These are phyloP conservation scores for Lentinula lateritia DNA, from an alignment of 768 basidiomycete genomes.

Conservation along the genomic window DNA sequence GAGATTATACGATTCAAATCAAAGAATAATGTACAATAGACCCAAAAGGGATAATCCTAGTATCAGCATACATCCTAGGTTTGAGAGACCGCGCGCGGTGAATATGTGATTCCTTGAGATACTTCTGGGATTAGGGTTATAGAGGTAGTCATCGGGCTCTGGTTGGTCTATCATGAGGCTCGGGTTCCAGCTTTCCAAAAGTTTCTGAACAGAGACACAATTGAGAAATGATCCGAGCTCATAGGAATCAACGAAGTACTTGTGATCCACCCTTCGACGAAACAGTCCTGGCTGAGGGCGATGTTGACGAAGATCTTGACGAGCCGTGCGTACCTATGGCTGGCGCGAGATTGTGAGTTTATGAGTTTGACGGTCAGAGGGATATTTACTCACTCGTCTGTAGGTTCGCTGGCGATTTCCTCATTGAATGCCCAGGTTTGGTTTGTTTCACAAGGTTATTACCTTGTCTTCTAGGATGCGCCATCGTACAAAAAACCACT, in stretches of 20 bases:
- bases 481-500: too few species aligned
- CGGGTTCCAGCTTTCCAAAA: background rate
- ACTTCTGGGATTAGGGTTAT: constrained; percentile 26
- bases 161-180: background rate
- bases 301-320: too few species aligned
- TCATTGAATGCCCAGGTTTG: too few species aligned
- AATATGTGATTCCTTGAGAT: constrained; percentile 37
- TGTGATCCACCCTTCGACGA: background rate
- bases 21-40: constrained; percentile 29
- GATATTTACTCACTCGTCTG: too few species aligned
- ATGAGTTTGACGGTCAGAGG: too few species aligned
- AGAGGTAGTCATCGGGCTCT: constrained; percentile 7
- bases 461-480: too few species aligned
- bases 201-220: background rate
- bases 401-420: too few species aligned
- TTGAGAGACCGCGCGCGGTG: constrained; percentile 41
- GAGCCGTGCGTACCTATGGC: too few species aligned
- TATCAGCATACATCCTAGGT: constrained; percentile 40
- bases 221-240: background rate
- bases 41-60: constrained; percentile 24
- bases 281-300: too few species aligned
- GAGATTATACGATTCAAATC: constrained; percentile 2
- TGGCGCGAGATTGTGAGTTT: too few species aligned
- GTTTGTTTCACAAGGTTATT: too few species aligned
- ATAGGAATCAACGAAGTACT: background rate